Conservation (phyloP, 495 filamentous ascomycete genomes). For the Pseudoneurospora amorphoporcata region DNA sequence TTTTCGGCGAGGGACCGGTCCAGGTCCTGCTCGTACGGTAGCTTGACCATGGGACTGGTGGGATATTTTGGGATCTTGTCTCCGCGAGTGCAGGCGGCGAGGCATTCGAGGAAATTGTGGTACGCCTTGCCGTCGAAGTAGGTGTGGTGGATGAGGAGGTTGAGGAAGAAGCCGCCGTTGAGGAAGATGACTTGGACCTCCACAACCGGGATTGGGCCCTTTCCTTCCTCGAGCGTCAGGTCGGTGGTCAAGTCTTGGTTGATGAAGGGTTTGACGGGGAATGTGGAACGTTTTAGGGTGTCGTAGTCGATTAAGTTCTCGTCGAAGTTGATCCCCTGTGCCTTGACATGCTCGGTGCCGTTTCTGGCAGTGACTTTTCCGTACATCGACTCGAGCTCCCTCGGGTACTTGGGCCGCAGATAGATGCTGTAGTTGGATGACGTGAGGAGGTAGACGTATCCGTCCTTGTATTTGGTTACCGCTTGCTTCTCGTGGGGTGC, state of each 20-base stretch:
- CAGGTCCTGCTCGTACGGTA: background rate
- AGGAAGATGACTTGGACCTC: constrained; percentile 22
- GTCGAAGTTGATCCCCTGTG: constrained; percentile 4
- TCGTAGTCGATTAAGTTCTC: constrained; percentile 7
- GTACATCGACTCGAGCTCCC: background rate
- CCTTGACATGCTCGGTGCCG: background rate
- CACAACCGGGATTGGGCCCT: constrained; percentile 18
- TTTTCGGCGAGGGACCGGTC: constrained; percentile 10
- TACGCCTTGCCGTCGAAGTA: constrained; percentile 32
- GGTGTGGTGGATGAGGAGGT: constrained; percentile 26
- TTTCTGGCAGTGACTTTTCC: background rate
- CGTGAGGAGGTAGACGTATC: background rate
- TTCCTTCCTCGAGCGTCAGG: constrained; percentile 6
- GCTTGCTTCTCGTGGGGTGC: background rate
- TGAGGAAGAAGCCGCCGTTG: constrained; percentile 22
- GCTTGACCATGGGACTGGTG: background rate
- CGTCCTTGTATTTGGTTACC: background rate
- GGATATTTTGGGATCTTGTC: constrained; percentile 7
- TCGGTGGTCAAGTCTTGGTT: constrained; percentile 12
- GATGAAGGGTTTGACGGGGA: constrained; percentile 21
- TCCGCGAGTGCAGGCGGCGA: constrained; percentile 15
- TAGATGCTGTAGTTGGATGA: background rate
- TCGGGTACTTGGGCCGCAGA: background rate
- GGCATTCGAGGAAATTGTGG: constrained; percentile 41
- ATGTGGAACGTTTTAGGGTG: constrained; percentile 16